Conservation (phyloP, 2,329 filamentous ascomycete species). For the Penicillium nordicum region DNA sequence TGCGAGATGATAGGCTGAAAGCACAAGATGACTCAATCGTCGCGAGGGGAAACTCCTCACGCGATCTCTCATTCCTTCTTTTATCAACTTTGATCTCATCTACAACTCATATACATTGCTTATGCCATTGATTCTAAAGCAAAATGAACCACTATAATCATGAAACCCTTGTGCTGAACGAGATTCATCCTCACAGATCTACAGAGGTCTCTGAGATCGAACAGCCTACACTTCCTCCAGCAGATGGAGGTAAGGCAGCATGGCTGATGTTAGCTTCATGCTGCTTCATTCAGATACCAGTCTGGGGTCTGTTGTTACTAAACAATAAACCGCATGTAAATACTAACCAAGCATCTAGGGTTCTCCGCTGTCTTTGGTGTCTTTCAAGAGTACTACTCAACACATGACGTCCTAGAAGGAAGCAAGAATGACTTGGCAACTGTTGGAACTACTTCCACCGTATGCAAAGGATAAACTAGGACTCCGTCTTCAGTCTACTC, state of each 20-base stretch:
- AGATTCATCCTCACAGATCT: not conserved
- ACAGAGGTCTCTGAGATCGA: constrained; percentile 22
- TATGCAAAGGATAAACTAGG: constrained; percentile 7
- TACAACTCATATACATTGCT: not conserved
- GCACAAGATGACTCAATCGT: not conserved
- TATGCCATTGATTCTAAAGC: not conserved
- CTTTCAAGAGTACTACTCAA: constrained; percentile 46
- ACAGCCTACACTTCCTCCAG: constrained; percentile 39
- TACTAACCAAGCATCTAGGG: constrained; percentile 13
- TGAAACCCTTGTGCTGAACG: constrained; percentile 2
- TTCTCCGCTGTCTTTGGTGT: constrained; percentile 32
- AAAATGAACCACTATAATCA: constrained; percentile 10
- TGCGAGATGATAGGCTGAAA: not conserved
- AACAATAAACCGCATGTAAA: not conserved
- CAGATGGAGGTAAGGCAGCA: constrained; percentile 51
- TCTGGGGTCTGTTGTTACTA: constrained; percentile 48
- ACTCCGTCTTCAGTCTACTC: not conserved
- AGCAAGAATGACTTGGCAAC: constrained; percentile 42
- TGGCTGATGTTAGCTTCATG: constrained; percentile 52
- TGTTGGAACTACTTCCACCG: constrained; percentile 45
- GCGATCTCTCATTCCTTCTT: not conserved
- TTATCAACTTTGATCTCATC: not conserved
- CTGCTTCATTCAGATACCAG: constrained; percentile 52
- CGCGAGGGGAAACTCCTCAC: not conserved
- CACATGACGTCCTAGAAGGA: constrained; percentile 34